Percentiles rank a stretch among this genome's conserved stretches.
Conservation (phyloP, 352 stramenopile species). For the Globisporangium iwayamae region DNA sequence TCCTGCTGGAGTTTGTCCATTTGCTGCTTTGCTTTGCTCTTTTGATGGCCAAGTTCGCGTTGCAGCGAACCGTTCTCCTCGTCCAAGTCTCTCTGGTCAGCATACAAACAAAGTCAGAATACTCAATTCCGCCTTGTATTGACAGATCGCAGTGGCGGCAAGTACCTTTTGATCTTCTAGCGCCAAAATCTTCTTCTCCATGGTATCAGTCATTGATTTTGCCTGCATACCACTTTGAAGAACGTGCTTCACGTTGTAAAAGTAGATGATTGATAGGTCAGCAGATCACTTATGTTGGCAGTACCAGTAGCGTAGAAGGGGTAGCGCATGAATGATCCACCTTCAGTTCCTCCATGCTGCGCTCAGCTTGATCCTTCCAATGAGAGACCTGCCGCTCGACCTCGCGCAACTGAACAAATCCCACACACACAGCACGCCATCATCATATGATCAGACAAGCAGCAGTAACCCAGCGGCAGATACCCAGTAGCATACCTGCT, state of each 20-base stretch:
- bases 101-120: too few species aligned
- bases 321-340: too few species aligned
- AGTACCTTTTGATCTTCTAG: constrained; percentile 16
- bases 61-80: constrained; percentile 29
- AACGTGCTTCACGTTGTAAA: constrained; percentile 6
- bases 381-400: constrained; percentile 29
- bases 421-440: not conserved
- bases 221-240: constrained; percentile 15
- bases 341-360: constrained; percentile 28
- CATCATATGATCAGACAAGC: not conserved
- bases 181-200: constrained; percentile 20
- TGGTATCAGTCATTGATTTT: constrained; percentile 4
- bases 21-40: constrained; percentile 17
- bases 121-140: too few species aligned
- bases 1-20: constrained; percentile 15
- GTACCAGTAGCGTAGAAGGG: too few species aligned
- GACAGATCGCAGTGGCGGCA: too few species aligned
- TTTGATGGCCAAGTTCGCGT: constrained; percentile 21
- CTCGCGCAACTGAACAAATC: constrained; percentile 25
- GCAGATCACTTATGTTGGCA: too few species aligned
- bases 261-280: too few species aligned
- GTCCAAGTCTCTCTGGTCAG: constrained; percentile 23
- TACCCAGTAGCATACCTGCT: constrained; percentile 20
- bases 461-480: not conserved
- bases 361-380: constrained; percentile 38